Conservation (phyloP, 2,329 filamentous ascomycete species). For the Trichoderma sp. region DNA sequence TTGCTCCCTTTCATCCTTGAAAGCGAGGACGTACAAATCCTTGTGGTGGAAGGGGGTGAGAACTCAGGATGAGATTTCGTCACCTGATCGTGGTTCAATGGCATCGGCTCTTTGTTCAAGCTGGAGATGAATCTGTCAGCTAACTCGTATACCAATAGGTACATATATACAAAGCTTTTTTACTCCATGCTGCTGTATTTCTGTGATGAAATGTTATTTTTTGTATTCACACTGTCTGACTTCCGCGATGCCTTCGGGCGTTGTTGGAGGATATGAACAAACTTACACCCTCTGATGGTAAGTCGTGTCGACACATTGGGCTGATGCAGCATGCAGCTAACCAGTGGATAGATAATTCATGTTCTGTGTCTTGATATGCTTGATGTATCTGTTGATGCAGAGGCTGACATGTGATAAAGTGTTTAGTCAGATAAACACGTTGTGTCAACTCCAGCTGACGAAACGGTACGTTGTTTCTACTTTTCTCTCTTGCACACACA, state of each 20-base stretch:
- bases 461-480: slow-evolving; percentile 26
- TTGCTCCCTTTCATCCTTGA: slow-evolving; percentile 48
- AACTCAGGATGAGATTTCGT: slow-evolving; percentile 68
- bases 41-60: slow-evolving; percentile 54
- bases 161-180: slow-evolving; percentile 34
- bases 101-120: slow-evolving; percentile 35
- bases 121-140: slow-evolving; percentile 32
- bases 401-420: slow-evolving; percentile 21
- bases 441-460: neutral
- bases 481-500: neutral
- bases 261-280: slow-evolving; percentile 52
- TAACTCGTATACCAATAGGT: slow-evolving; percentile 41
- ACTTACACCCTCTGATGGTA: slow-evolving; percentile 57
- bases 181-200: slow-evolving; percentile 26
- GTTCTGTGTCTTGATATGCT: neutral
- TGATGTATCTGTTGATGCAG: neutral
- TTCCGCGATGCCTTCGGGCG: slow-evolving; percentile 37
- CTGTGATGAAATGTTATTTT: slow-evolving; percentile 50
- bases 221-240: slow-evolving; percentile 65
- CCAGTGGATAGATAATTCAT: neutral
- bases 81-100: slow-evolving; percentile 56
- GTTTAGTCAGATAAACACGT: neutral
- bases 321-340: neutral
- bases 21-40: slow-evolving; percentile 64
- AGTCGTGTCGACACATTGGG: slow-evolving; percentile 22